Evolutionary conservation across 805 yeast genomes (phyloP).

Genomic region (Lachancea meyersii): DNA sequence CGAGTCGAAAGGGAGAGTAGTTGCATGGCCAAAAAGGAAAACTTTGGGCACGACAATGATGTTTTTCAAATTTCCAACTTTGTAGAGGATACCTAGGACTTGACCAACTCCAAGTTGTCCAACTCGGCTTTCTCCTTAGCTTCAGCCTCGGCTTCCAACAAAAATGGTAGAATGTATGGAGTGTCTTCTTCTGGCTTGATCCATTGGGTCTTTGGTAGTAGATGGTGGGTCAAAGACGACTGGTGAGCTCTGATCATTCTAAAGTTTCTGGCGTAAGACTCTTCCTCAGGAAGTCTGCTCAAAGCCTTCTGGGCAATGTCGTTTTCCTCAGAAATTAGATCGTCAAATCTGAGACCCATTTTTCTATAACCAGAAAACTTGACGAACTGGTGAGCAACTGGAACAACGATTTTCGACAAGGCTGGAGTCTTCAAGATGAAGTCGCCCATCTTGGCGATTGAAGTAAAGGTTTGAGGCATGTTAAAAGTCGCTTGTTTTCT

Average conservation of each 20-base stretch:
- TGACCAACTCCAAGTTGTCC: conserved; percentile 58
- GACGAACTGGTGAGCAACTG: conserved; percentile 70
- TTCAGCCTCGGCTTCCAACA: conserved; percentile 92
- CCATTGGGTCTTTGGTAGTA: conserved; percentile 76
- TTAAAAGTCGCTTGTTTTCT: background rate
- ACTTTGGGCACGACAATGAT: background rate
- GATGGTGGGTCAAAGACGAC: conserved; percentile 71
- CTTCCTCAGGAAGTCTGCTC: conserved; percentile 77
- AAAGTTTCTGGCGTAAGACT: conserved; percentile 83
- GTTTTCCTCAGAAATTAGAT: conserved; percentile 80
- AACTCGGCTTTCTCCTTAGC: conserved; percentile 80
- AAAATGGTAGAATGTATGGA: conserved; percentile 79
- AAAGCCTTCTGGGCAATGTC: conserved; percentile 83
- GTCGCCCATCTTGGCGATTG: conserved; percentile 69
- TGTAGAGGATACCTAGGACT: conserved; percentile 8
- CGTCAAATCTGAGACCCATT: conserved; percentile 88
- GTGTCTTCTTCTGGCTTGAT: conserved; percentile 73
- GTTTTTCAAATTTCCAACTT: background rate
- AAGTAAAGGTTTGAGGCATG: conserved; percentile 48
- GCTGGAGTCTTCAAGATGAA: conserved; percentile 74
- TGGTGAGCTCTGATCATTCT: conserved; percentile 92
- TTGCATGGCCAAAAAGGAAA: background rate
- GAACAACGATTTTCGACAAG: conserved; percentile 68
- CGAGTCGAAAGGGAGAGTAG: background rate
- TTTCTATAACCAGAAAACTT: conserved; percentile 87